Conservation (phyloP, 75 land plant genomes). For the Isoetes taiwanensis region DNA sequence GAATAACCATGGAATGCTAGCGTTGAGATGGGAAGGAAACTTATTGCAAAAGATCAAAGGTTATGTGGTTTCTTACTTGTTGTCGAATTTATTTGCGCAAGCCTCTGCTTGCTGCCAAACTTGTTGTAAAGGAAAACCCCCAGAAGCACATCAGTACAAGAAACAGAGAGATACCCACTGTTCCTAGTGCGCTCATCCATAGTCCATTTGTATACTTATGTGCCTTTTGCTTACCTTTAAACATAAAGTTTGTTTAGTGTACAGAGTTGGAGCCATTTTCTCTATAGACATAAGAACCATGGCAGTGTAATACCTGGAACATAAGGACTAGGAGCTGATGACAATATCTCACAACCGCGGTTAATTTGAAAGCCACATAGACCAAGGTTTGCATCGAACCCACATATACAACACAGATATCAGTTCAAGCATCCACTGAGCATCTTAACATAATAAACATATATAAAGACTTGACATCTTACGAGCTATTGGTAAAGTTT, state of each 20-base stretch:
- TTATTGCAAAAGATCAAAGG: not conserved
- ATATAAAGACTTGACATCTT: conserved; percentile 20
- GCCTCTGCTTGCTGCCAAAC: conserved; percentile 34
- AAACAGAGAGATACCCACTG: conserved; percentile 22
- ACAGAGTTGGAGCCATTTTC: not conserved
- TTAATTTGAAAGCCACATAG: conserved; percentile 71
- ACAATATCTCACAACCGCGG: conserved; percentile 35
- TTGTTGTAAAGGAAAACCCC: conserved; percentile 77
- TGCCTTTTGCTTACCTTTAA: too few relatives aligned
- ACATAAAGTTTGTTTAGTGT: too few relatives aligned
- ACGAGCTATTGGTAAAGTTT: conserved; percentile 58
- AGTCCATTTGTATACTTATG: not conserved
- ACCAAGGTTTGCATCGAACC: conserved; percentile 65
- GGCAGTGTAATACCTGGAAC: not conserved
- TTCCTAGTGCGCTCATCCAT: conserved; percentile 4
- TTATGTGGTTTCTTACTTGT: conserved; percentile 37
- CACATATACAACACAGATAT: conserved; percentile 6
- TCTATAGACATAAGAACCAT: not conserved
- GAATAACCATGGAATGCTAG: too few relatives aligned
- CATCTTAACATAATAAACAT: not conserved
- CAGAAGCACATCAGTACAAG: conserved; percentile 89
- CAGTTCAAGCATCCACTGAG: not conserved
- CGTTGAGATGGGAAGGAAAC: too few relatives aligned
- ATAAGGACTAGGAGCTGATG: not conserved
- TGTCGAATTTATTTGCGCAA: conserved; percentile 49